phyloP scores from a whole-genome alignment of 169 alveolate species.

The Plasmodium chabaudi region DNA sequence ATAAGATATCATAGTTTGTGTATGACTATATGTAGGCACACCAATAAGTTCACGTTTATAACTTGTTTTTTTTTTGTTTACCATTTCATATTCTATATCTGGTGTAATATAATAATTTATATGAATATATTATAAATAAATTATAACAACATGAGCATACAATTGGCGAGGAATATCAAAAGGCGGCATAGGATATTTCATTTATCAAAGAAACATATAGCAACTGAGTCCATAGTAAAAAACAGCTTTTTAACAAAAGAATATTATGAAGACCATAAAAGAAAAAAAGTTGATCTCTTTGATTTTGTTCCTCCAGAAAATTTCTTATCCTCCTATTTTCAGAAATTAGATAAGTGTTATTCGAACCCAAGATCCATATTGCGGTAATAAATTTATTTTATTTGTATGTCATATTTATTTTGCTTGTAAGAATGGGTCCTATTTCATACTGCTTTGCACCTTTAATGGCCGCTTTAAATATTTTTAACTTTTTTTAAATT shows the following conservation, averaged over 20 bases:
- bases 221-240: slow-evolving; percentile 63
- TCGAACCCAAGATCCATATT: slow-evolving; percentile 87
- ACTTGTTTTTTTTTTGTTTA: too few species aligned
- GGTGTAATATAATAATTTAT: too few species aligned
- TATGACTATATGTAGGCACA: too few species aligned
- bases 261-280: slow-evolving; percentile 39
- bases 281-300: slow-evolving; percentile 75
- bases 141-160: slow-evolving; percentile 2
- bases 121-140: too few species aligned
- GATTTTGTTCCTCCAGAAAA: slow-evolving; percentile 87
- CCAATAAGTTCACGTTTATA: too few species aligned
- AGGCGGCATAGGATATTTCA: neutral
- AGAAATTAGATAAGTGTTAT: slow-evolving; percentile 81
- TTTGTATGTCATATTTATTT: neutral
- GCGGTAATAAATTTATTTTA: slow-evolving; percentile 47
- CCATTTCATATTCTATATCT: too few species aligned
- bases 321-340: slow-evolving; percentile 80
- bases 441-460: neutral
- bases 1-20: too few species aligned
- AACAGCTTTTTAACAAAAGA: slow-evolving; percentile 68
- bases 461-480: too few species aligned
- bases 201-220: slow-evolving; percentile 13
- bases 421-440: neutral
- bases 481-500: too few species aligned
- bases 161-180: neutral